phyloP scores from a whole-genome alignment of 106 monocot genomes.

The Phalaenopsis aphrodite region DNA sequence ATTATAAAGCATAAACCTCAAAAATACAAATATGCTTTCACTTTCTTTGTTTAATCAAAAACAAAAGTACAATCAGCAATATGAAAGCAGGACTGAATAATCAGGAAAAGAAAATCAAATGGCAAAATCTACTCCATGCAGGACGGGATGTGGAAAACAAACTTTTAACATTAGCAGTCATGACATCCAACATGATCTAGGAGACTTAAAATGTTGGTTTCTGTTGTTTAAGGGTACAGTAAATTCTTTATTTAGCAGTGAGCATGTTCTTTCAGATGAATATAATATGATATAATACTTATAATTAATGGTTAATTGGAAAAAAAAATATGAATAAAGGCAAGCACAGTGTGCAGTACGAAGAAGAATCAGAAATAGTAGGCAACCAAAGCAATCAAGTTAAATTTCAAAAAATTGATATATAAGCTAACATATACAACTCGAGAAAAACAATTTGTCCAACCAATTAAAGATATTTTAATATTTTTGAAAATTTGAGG shows the following conservation, averaged over 20 bases:
- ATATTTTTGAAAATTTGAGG: not conserved
- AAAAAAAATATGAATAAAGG: not conserved
- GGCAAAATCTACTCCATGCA: not conserved
- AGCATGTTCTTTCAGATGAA: no score
- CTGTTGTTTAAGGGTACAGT: no score
- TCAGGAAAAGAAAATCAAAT: not conserved
- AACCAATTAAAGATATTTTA: not conserved
- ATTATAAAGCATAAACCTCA: not conserved
- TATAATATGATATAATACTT: no score
- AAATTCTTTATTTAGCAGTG: no score
- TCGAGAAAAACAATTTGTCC: not conserved
- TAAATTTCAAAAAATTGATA: not conserved
- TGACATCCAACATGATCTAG: not conserved
- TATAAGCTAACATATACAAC: not conserved
- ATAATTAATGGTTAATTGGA: no score
- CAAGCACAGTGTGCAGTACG: not conserved
- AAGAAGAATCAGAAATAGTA: not conserved
- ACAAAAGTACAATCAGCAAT: not conserved
- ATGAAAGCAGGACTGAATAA: not conserved
- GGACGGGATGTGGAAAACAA: not conserved
- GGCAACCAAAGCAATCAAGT: not conserved
- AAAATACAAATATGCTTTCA: not conserved
- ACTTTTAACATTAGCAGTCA: not conserved
- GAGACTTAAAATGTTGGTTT: no score
- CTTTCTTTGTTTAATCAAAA: not conserved